A percentile compares a stretch with the other conserved stretches of the same genome.
These are phyloP conservation scores for Cotoneaster glaucophyllus DNA, from an alignment of 306 rosid species.

Conservation along the genomic window DNA sequence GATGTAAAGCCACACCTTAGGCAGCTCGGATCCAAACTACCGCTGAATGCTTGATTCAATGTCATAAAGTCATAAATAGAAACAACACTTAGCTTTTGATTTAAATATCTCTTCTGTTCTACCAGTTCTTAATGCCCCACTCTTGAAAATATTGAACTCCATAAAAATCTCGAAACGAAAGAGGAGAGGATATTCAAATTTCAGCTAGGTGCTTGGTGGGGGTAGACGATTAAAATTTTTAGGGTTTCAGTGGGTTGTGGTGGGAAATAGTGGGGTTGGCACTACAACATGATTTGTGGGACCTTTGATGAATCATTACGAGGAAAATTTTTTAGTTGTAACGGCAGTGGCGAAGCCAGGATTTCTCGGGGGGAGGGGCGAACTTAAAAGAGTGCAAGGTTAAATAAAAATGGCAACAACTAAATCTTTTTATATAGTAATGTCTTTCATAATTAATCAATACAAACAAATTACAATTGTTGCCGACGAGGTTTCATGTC, in stretches of 20 bases:
- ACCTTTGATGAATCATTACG: conserved; percentile 52
- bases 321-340: no score
- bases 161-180: conserved; percentile 18
- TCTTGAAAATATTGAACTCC: neutral
- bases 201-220: conserved; percentile 5
- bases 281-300: conserved; percentile 45
- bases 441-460: no score
- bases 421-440: no score
- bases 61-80: neutral
- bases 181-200: conserved; percentile 2
- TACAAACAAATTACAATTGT: no score
- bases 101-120: neutral
- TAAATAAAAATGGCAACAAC: no score
- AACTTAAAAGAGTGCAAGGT: no score
- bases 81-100: neutral
- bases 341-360: no score
- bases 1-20: neutral
- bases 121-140: neutral
- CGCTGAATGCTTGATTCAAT: neutral
- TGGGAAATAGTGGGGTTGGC: conserved; percentile 54
- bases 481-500: no score
- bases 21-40: neutral
- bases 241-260: conserved; percentile 29
- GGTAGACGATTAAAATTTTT: neutral
- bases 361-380: no score